These are phyloP conservation scores for Phellopilus nigrolimitatus DNA, from an alignment of 1,284 basidiomycete species.

Conservation along the genomic window DNA sequence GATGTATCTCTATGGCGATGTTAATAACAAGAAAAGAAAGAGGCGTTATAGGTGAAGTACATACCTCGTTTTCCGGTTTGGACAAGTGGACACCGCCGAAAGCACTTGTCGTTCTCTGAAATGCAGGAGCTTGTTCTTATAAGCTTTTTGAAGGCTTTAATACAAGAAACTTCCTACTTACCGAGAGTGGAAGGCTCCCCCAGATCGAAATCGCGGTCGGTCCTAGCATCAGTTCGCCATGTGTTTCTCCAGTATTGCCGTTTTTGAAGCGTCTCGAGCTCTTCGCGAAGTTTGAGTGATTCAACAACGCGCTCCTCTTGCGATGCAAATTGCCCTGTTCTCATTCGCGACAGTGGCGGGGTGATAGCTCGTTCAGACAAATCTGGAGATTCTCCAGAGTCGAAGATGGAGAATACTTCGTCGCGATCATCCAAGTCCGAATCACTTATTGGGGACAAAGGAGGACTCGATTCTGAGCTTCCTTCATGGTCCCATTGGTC, in stretches of 20 bases:
- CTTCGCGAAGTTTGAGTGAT: slow-evolving; percentile 39
- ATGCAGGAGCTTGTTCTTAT: slow-evolving; percentile 40
- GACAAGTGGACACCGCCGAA: background rate
- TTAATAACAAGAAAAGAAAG: slow-evolving; percentile 6
- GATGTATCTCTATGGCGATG: slow-evolving; percentile 51
- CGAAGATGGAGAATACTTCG: slow-evolving; percentile 40
- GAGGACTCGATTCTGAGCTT: slow-evolving; percentile 40
- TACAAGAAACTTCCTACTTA: slow-evolving; percentile 25
- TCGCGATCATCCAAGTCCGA: slow-evolving; percentile 38
- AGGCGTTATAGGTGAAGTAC: background rate
- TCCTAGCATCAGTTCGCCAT: slow-evolving; percentile 46
- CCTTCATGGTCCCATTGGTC: slow-evolving; percentile 40
- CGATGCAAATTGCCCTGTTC: background rate
- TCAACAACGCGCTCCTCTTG: slow-evolving; percentile 3
- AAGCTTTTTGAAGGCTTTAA: background rate
- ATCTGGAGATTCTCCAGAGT: slow-evolving; percentile 39
- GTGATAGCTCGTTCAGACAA: slow-evolving; percentile 20
- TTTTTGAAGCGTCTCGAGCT: slow-evolving; percentile 52
- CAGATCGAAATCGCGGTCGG: slow-evolving; percentile 48
- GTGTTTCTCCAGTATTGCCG: slow-evolving; percentile 67
- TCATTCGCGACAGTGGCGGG: slow-evolving; percentile 2
- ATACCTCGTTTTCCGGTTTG: slow-evolving; percentile 21
- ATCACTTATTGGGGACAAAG: slow-evolving; percentile 43
- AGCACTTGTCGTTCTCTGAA: slow-evolving; percentile 33
- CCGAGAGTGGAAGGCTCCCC: slow-evolving; percentile 67